Evolutionary conservation across 1,284 basidiomycete genomes (phyloP), one percentile per base, ranked within the genome.

Genomic region (Cutaneotrichosporon sp.): DNA sequence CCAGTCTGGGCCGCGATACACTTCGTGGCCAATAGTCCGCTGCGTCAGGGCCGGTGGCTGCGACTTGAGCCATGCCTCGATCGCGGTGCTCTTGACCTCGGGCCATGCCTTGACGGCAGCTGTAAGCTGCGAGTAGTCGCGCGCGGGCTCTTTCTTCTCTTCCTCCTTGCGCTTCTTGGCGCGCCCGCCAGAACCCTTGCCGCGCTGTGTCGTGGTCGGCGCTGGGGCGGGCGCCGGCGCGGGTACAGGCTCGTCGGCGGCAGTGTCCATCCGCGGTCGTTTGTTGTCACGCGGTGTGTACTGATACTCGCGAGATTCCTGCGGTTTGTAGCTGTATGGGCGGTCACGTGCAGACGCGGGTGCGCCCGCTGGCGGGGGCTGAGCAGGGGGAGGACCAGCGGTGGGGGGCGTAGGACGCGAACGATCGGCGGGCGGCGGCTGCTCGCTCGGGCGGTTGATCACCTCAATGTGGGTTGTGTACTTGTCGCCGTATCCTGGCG

Each of bases 221-320:
- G 46, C 35, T 61, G 58, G 26, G 12, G 38, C 43, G 3, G 18
- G 18, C 5, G 33, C 43, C 17, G 43, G 33, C 8, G 43, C 33
- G 3, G 43, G 43, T 18, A 33, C 18, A 14, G 55, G 55, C 22
- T 74, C 72, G 46, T 74, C 70, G 13, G 70, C 63, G 0, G 69
- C 69, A 8, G 66, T 57, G 38, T 74, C 72, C 67, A 70, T 69
- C 12, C 70, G 58, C 5, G 69, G 63, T 35, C 72, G 61, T 54
- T 69, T 70, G 26, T 62, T 62, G 30, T 55, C 58, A 10, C 68
- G 55, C 2, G 68, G 66, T 2, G 60, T 61, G 48, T 72, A 70
- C 23, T 59, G 55, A 44, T 67, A 71, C 17, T 70, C 67, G 17
- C 62, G 49, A 26, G 49, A 50, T 30, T 23, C 36, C 17, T 46